These are phyloP conservation scores for Pleoardoris graminearum DNA, from an alignment of 2,329 filamentous ascomycete genomes.

Conservation along the genomic window DNA sequence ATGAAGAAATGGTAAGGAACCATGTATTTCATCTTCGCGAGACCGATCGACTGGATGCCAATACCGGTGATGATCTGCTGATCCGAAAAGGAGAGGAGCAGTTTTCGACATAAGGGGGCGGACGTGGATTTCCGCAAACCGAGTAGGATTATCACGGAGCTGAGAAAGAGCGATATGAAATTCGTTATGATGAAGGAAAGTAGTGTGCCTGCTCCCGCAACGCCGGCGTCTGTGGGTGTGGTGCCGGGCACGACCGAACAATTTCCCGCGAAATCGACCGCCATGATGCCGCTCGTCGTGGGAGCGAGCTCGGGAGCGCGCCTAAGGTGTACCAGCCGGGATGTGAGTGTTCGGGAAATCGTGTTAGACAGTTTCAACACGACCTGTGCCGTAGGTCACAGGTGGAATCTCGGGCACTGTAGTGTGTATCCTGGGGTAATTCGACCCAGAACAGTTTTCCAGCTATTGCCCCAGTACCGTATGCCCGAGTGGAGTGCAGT, in stretches of 20 bases:
- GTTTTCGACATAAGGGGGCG: slow-evolving; percentile 62
- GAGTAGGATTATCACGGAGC: slow-evolving; percentile 60
- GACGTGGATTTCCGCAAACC: slow-evolving; percentile 54
- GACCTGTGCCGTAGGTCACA: too few species aligned
- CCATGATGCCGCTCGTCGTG: slow-evolving; percentile 11
- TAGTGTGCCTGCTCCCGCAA: slow-evolving; percentile 63
- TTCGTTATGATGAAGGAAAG: slow-evolving; percentile 70
- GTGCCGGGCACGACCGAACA: slow-evolving; percentile 52
- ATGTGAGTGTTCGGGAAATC: too few species aligned
- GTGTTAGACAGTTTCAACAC: too few species aligned
- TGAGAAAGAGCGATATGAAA: slow-evolving; percentile 59
- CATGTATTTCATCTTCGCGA: slow-evolving; percentile 62
- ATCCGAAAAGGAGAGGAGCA: slow-evolving; percentile 67
- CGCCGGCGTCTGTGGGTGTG: slow-evolving; percentile 58
- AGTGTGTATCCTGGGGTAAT: too few species aligned
- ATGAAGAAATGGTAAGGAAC: slow-evolving; percentile 72
- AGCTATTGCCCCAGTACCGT: too few species aligned
- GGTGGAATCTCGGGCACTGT: too few species aligned
- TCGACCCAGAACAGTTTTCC: too few species aligned
- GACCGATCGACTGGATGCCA: slow-evolving; percentile 66
- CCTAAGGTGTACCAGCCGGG: background rate
- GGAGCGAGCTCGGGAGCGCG: background rate
- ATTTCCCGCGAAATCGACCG: slow-evolving; percentile 27
- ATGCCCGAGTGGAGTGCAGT: too few species aligned
- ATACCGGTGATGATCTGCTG: slow-evolving; percentile 72